phyloP scores from a whole-genome alignment of 257 asterid species.

The Ocimum tenuiflorum region DNA sequence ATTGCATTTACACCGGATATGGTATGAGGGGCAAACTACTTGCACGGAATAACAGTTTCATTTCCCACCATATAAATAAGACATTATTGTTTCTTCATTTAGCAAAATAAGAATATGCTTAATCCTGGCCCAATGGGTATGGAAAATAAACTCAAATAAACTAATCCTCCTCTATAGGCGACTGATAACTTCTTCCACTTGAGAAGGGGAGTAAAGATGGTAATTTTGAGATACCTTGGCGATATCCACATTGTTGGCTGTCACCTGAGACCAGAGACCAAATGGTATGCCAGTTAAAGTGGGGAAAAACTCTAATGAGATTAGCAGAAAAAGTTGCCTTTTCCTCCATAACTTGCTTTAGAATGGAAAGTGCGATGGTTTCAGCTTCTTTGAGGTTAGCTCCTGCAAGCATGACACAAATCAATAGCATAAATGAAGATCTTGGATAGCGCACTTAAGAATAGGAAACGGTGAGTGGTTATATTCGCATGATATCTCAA shows the following conservation, averaged over 20 bases:
- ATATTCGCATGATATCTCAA: not conserved
- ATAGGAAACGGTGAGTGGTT: not conserved
- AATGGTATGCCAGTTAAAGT: not conserved
- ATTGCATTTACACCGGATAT: not conserved
- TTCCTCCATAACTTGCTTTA: slow-evolving; percentile 93
- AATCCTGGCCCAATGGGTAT: too few relatives aligned
- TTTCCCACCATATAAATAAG: not conserved
- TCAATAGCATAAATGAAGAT: not conserved
- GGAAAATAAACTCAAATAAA: slow-evolving; percentile 8
- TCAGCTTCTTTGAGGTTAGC: slow-evolving; percentile 76
- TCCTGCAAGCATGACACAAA: slow-evolving; percentile 38
- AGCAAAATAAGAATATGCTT: not conserved
- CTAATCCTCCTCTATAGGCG: slow-evolving; percentile 44
- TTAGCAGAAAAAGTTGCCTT: slow-evolving; percentile 30
- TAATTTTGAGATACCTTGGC: slow-evolving; percentile 82
- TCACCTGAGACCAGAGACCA: slow-evolving; percentile 69
- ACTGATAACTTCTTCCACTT: slow-evolving; percentile 72
- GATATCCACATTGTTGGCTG: slow-evolving; percentile 84
- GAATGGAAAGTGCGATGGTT: slow-evolving; percentile 73
- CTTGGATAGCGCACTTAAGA: not conserved
- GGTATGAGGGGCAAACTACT: not conserved
- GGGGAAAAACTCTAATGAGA: not conserved
- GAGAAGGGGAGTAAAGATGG: slow-evolving; percentile 75
- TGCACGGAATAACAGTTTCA: not conserved
- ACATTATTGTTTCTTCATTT: not conserved